These are phyloP conservation scores for Lentinula raphanica DNA, from an alignment of 768 basidiomycete species.

Conservation along the genomic window DNA sequence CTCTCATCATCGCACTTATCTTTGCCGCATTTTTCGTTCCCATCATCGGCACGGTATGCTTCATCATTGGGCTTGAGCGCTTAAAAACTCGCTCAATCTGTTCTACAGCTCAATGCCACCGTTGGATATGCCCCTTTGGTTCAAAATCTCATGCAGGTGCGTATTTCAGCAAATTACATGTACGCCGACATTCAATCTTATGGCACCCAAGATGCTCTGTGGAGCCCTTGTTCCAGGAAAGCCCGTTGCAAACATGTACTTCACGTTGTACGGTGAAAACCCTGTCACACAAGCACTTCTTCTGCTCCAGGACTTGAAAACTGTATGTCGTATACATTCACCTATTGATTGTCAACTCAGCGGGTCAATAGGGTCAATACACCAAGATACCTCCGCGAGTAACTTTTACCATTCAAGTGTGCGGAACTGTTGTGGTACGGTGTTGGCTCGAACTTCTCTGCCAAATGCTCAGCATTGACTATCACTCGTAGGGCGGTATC, in stretches of 20 bases:
- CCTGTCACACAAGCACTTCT: conserved; percentile 24
- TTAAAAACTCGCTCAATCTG: not conserved
- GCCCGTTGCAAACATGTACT: conserved; percentile 35
- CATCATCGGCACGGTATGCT: conserved; percentile 38
- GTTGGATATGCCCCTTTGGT: conserved; percentile 31
- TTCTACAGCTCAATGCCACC: conserved; percentile 32
- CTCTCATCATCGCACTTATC: conserved; percentile 35
- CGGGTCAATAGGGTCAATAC: conserved; percentile 25
- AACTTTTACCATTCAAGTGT: conserved; percentile 47
- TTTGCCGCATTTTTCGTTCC: conserved; percentile 41
- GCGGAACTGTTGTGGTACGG: conserved; percentile 47
- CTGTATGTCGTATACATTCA: too few relatives aligned
- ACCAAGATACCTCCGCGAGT: conserved; percentile 57
- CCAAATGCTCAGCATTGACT: too few relatives aligned
- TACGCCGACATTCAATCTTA: not conserved
- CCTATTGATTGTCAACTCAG: not conserved
- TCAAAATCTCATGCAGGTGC: conserved; percentile 30
- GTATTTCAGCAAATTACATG: not conserved
- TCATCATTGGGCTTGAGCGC: not conserved
- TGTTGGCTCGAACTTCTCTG: not conserved
- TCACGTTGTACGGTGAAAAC: conserved; percentile 29
- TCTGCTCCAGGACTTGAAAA: conserved; percentile 26
- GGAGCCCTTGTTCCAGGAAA: conserved; percentile 40
- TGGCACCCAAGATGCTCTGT: conserved; percentile 34
- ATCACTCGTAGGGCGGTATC: conserved; percentile 32